Percentiles rank a stretch among this genome's conserved stretches.
Conservation (phyloP, 495 filamentous ascomycete genomes). For the Ascodesmis nigricans region DNA sequence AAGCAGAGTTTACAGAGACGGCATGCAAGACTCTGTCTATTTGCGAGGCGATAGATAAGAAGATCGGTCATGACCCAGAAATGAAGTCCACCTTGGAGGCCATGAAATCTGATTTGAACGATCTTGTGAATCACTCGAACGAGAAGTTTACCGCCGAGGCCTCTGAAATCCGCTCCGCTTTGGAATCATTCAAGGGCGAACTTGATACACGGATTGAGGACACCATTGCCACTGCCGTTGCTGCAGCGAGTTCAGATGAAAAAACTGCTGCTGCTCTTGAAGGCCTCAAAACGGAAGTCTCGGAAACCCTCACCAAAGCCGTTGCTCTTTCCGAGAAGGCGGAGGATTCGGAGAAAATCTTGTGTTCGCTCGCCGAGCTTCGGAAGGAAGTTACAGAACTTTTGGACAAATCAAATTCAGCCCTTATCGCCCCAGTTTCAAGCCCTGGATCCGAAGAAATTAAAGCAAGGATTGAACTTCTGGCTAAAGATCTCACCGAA, state of each 20-base stretch:
- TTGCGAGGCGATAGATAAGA: conserved; percentile 10
- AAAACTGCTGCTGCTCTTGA: conserved; percentile 12
- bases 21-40: conserved; percentile 8
- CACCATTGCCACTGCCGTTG: conserved; percentile 12
- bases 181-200: conserved; percentile 12
- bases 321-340: conserved; percentile 31
- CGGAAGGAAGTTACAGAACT: conserved; percentile 33
- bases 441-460: conserved; percentile 44
- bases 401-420: conserved; percentile 35
- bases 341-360: conserved; percentile 43
- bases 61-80: conserved; percentile 7
- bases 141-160: conserved; percentile 10
- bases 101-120: conserved; percentile 14
- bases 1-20: conserved; percentile 14
- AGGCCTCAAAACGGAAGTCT: conserved; percentile 12
- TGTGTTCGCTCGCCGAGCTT: conserved; percentile 42
- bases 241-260: conserved; percentile 9
- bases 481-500: conserved; percentile 40
- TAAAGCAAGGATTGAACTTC: conserved; percentile 22
- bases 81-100: conserved; percentile 8
- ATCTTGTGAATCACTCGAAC: conserved; percentile 11
- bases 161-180: conserved; percentile 10
- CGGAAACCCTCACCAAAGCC: conserved; percentile 15
- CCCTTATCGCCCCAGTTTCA: conserved; percentile 47
- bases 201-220: conserved; percentile 14